These are phyloP conservation scores for Phytophthora palmivora DNA, from an alignment of 352 stramenopile genomes.

Conservation along the genomic window DNA sequence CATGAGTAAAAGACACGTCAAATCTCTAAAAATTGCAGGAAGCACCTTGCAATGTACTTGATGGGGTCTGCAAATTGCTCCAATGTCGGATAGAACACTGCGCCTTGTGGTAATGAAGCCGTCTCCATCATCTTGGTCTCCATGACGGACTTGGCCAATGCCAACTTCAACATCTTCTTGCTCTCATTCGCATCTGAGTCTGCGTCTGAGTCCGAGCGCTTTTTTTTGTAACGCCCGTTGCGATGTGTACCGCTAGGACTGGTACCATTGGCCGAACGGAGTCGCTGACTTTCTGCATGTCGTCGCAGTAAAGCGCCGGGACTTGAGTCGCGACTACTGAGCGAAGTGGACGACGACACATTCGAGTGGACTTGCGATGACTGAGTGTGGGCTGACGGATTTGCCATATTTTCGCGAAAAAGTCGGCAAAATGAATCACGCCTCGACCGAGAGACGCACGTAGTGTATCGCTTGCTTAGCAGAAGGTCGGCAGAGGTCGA, in stretches of 20 bases:
- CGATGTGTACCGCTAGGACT: constrained; percentile 40
- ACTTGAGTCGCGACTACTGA: constrained; percentile 16
- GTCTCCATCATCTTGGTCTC: constrained; percentile 55
- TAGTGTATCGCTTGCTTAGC: constrained; percentile 1
- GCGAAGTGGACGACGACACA: not conserved
- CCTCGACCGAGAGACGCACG: constrained; percentile 2
- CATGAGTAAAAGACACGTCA: not conserved
- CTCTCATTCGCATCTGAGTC: constrained; percentile 36
- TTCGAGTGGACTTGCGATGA: constrained; percentile 2
- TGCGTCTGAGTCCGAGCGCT: constrained; percentile 36
- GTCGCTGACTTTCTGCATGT: constrained; percentile 34
- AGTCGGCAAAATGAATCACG: constrained; percentile 11
- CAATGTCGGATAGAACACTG: constrained; percentile 82
- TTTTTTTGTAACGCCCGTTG: constrained; percentile 45
- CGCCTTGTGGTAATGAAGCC: constrained; percentile 41
- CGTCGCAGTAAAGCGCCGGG: constrained; percentile 20
- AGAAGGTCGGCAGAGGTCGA: constrained; percentile 21
- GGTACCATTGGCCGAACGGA: constrained; percentile 24
- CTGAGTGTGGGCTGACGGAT: constrained; percentile 1
- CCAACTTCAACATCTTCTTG: constrained; percentile 73
- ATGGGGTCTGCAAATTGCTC: constrained; percentile 91
- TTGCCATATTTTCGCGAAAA: constrained; percentile 23
- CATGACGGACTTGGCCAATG: constrained; percentile 54
- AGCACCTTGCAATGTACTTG: constrained; percentile 86
- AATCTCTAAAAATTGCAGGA: not conserved